Evolutionary conservation across 2,329 filamentous ascomycete genomes (phyloP).

Genomic region (Pseudogymnoascus sp.): DNA sequence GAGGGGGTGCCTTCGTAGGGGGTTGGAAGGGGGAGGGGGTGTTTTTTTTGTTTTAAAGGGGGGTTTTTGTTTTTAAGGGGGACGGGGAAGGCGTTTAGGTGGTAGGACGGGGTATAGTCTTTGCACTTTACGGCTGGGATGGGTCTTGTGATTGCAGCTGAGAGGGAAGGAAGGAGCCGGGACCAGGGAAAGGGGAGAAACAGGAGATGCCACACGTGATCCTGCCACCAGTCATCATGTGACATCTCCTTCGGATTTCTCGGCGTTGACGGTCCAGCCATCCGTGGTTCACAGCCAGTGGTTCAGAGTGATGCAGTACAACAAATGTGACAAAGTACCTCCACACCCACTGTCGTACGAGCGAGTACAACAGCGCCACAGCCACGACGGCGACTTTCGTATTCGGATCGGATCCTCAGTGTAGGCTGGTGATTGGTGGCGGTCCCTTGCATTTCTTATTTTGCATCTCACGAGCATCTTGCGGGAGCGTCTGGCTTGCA

Average conservation of each 20-base stretch:
- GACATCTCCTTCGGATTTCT: neutral
- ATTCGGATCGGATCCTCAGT: neutral
- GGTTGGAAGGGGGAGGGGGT: neutral
- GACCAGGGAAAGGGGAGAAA: neutral
- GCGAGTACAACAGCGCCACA: neutral
- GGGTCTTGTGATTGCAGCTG: neutral
- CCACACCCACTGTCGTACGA: neutral
- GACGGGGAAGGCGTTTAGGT: neutral
- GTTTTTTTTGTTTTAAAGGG: neutral
- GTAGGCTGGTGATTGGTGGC: neutral
- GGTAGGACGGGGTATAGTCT: neutral
- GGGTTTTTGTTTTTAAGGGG: neutral
- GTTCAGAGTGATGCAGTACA: neutral
- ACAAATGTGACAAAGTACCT: neutral
- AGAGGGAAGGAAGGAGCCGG: neutral
- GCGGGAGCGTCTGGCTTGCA: neutral
- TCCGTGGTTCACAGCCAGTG: neutral
- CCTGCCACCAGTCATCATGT: neutral
- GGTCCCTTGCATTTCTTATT: neutral
- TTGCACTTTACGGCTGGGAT: neutral
- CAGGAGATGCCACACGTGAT: neutral
- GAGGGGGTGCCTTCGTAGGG: conserved; percentile 52
- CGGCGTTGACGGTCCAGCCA: neutral
- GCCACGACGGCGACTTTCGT: neutral
- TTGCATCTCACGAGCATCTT: neutral